These are phyloP conservation scores for Rhizopogon roseolus DNA, from an alignment of 768 basidiomycete genomes.

Conservation along the genomic window DNA sequence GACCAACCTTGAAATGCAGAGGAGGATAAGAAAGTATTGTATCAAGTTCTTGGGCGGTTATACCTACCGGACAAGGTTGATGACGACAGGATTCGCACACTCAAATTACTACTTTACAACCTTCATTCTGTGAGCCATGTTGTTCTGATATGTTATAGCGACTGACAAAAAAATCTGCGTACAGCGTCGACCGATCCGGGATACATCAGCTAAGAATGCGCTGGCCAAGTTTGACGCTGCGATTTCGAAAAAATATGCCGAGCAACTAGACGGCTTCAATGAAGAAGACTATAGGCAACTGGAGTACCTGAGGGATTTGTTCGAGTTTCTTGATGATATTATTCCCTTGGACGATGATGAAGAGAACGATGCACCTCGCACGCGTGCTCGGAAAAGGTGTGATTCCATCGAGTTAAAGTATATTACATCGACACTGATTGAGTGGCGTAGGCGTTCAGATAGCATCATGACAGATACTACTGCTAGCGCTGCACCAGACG, in stretches of 20 bases:
- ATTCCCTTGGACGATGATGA: constrained; percentile 65
- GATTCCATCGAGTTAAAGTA: constrained; percentile 7
- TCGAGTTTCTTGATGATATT: constrained; percentile 69
- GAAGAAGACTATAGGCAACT: constrained; percentile 69
- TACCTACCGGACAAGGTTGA: constrained; percentile 69
- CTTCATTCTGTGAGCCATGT: constrained; percentile 44
- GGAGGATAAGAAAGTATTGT: constrained; percentile 58
- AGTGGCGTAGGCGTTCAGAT: constrained; percentile 46
- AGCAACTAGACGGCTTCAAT: constrained; percentile 64
- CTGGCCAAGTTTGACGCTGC: constrained; percentile 63
- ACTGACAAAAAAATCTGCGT: background rate
- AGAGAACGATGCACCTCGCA: constrained; percentile 33
- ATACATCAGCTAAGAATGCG: constrained; percentile 63
- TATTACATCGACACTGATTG: background rate
- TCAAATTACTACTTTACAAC: constrained; percentile 59
- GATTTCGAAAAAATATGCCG: constrained; percentile 67
- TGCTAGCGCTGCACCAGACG: constrained; percentile 35
- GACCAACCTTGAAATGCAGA: constrained; percentile 29
- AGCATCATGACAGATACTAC: constrained; percentile 47
- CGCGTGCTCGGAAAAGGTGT: constrained; percentile 46
- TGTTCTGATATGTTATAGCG: no score
- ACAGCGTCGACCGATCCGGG: constrained; percentile 54
- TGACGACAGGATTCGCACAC: constrained; percentile 58
- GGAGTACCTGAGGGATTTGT: constrained; percentile 56
- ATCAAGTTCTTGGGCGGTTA: constrained; percentile 56